These are phyloP conservation scores for Corchorus capsularis DNA, from an alignment of 345 rosid species.

Conservation along the genomic window DNA sequence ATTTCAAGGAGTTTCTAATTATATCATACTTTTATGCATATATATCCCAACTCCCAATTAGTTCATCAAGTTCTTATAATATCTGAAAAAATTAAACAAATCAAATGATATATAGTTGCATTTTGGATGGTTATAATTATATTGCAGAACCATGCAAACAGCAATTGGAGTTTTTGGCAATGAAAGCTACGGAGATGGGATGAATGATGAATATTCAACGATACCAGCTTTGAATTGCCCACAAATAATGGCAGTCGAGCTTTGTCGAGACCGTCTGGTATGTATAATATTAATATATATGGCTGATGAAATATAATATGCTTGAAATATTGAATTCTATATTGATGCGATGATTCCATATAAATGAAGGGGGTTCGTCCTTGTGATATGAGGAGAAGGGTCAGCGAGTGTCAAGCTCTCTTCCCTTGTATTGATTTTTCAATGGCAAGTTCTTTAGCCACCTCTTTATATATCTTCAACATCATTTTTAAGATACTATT, in stretches of 20 bases:
- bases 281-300: background rate
- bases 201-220: constrained; percentile 35
- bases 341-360: background rate
- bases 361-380: constrained; percentile 73
- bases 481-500: background rate
- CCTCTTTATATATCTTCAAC: background rate
- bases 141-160: constrained; percentile 67
- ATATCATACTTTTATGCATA: too few relatives aligned
- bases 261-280: constrained; percentile 74
- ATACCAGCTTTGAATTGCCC: constrained; percentile 49
- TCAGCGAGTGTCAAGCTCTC: constrained; percentile 52
- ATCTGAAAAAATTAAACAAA: too few relatives aligned
- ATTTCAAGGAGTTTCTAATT: too few relatives aligned
- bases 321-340: background rate
- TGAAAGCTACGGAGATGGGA: constrained; percentile 23
- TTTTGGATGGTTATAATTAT: background rate
- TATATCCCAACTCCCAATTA: background rate
- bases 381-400: constrained; percentile 73
- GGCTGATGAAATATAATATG: too few relatives aligned
- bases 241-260: constrained; percentile 56
- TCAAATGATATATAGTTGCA: background rate
- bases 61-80: background rate
- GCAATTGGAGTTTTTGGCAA: constrained; percentile 69
- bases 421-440: constrained; percentile 84
- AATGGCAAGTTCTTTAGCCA: constrained; percentile 46